Evolutionary conservation across 352 stramenopile genomes (phyloP).

Genomic region (Phytophthora pseudosyringae): DNA sequence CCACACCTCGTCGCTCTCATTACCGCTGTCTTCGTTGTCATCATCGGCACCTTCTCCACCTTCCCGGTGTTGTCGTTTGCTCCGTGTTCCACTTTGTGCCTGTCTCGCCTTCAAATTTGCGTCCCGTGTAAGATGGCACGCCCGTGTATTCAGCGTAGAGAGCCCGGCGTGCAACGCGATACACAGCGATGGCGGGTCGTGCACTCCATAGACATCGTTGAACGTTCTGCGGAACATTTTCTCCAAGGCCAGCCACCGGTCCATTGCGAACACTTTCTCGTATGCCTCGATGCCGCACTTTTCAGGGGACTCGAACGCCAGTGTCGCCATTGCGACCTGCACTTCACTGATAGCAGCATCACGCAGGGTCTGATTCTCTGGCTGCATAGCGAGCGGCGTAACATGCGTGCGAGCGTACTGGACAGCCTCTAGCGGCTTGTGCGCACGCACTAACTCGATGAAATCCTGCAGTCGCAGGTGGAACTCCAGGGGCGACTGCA

Average conservation of each 20-base stretch:
- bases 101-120: constrained; percentile 47
- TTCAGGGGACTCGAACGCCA: constrained; percentile 69
- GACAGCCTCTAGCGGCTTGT: constrained; percentile 75
- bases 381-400: constrained; percentile 70
- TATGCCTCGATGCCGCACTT: constrained; percentile 70
- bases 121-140: constrained; percentile 65
- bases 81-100: constrained; percentile 19
- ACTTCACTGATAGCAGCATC: constrained; percentile 68
- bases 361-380: constrained; percentile 57
- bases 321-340: constrained; percentile 76
- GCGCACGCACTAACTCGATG: constrained; percentile 76
- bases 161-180: constrained; percentile 72
- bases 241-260: constrained; percentile 64
- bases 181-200: constrained; percentile 68
- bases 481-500: constrained; percentile 80
- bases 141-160: constrained; percentile 77
- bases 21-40: constrained; percentile 21
- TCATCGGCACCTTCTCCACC: constrained; percentile 22
- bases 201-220: constrained; percentile 70
- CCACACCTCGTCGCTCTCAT: constrained; percentile 36
- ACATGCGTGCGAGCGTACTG: constrained; percentile 70
- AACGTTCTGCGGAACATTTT: constrained; percentile 72
- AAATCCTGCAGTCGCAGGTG: constrained; percentile 78
- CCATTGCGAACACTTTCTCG: constrained; percentile 64
- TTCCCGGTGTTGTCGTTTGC: constrained; percentile 32